These are phyloP conservation scores for Amaranthus cruentus DNA, from an alignment of 148 eudicot genomes.

Conservation along the genomic window DNA sequence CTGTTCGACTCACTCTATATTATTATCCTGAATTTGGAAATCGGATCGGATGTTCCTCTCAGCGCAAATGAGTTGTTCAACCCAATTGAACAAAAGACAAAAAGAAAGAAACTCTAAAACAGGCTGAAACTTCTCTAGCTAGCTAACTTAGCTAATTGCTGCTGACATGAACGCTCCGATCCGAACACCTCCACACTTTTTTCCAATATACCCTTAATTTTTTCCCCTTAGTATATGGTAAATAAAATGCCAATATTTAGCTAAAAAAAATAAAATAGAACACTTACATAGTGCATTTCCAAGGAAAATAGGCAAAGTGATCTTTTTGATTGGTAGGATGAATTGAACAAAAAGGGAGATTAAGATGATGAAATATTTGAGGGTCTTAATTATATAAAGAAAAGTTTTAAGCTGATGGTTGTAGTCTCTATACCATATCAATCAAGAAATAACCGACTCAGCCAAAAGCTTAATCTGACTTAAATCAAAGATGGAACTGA, in stretches of 20 bases:
- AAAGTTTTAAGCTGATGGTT: too few relatives aligned
- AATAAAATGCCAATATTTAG: conserved; percentile 14
- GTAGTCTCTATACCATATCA: too few relatives aligned
- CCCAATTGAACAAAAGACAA: too few relatives aligned
- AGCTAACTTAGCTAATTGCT: conserved; percentile 28
- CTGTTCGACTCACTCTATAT: too few relatives aligned
- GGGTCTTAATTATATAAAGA: background rate
- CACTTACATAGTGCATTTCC: background rate
- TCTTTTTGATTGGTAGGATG: conserved; percentile 3
- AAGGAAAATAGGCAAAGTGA: background rate
- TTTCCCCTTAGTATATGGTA: conserved; percentile 15
- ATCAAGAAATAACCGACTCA: too few relatives aligned
- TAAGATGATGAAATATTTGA: background rate
- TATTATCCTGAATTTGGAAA: background rate
- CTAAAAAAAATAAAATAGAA: background rate
- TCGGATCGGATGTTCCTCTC: conserved; percentile 96
- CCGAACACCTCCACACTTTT: conserved; percentile 30
- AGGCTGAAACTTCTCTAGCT: background rate
- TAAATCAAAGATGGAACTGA: conserved; percentile 70
- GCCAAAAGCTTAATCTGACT: too few relatives aligned
- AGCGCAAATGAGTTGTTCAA: conserved; percentile 37
- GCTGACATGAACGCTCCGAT: conserved; percentile 79
- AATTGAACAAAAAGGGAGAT: background rate
- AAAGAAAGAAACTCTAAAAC: background rate
- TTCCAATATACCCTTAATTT: background rate